Base-by-base conservation (phyloP, 2,329 filamentous ascomycete species). In the Byssochlamys sp. region DNA sequence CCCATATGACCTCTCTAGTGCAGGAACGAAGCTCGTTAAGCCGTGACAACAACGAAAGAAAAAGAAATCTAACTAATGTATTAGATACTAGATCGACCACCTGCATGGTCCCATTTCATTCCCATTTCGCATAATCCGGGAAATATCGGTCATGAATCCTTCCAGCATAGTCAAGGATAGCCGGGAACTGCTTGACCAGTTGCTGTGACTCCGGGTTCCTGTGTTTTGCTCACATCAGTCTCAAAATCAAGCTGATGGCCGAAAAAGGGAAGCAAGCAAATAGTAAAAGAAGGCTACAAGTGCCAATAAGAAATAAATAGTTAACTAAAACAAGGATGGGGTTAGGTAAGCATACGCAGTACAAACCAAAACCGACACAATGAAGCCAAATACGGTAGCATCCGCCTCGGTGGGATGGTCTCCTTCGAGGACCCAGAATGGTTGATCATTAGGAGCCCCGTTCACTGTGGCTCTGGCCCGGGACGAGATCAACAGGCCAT, bases 381-480 rank as follows among this genome's bases (percentile, higher is more conserved):
- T 70, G 62, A 86, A 85, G 0, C 80, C 84, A 69, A 81, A 87
- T 4, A 87, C 52, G 0, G 73, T 73, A 1, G 80, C 73, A 66
- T 87, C 84, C 0, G 75, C 81, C 62, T 87, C 83, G 0, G 80
- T 82, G 2, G 83, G 83, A 2, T 67, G 62, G 0, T 75, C 62
- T 0, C 80, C 78, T 1, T 81, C 83, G 11, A 85, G 67, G 0
- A 81, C 65, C 83, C 84, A 87, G 62, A 85, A 86, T 3, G 79
- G 77, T 6, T 67, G 63, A 0, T 68, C 63, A 0, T 58, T 33
- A 14, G 39, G 39, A 9, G n/a, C n/a, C 7, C 39, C 39, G 19
- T 55, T 53, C 5, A 51, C 28, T 52, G 60, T 58, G 5, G 58
- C 59, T 52, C 71, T 71, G n/a, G 71, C 67, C 53, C 73, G 73